These are phyloP conservation scores for Chlorociboria aeruginascens DNA, from an alignment of 495 filamentous ascomycete genomes.

Conservation along the genomic window DNA sequence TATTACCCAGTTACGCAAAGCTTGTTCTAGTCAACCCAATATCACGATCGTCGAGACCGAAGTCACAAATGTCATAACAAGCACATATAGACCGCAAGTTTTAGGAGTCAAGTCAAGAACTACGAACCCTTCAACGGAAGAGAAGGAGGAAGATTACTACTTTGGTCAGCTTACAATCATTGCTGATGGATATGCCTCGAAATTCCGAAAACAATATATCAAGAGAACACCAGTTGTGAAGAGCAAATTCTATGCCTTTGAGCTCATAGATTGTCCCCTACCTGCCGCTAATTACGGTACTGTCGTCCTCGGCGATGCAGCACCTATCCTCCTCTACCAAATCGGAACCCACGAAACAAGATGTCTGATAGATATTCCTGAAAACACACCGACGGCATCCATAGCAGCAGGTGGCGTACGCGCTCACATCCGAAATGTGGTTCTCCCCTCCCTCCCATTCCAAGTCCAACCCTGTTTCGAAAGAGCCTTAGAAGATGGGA, in stretches of 20 bases:
- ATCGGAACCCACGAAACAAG: conserved; percentile 93
- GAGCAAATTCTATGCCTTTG: conserved; percentile 83
- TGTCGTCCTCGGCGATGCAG: conserved; percentile 68
- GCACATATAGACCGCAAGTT: conserved; percentile 45
- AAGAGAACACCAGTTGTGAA: conserved; percentile 53
- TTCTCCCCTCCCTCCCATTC: conserved; percentile 68
- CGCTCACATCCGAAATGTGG: conserved; percentile 61
- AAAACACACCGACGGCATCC: conserved; percentile 59
- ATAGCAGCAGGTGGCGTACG: conserved; percentile 67
- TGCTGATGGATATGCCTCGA: conserved; percentile 87
- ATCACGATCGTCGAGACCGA: conserved; percentile 66
- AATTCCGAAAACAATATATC: conserved; percentile 77
- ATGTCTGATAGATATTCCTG: conserved; percentile 81
- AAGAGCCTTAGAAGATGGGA: conserved; percentile 61
- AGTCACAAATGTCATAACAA: conserved; percentile 48
- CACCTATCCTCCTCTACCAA: conserved; percentile 88
- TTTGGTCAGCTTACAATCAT: conserved; percentile 81
- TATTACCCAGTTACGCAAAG: conserved; percentile 59
- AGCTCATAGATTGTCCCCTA: conserved; percentile 76
- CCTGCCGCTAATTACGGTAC: conserved; percentile 67
- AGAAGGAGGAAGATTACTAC: conserved; percentile 55
- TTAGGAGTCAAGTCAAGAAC: conserved; percentile 66
- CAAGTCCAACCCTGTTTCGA: conserved; percentile 60
- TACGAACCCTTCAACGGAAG: conserved; percentile 33
- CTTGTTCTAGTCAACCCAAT: conserved; percentile 53